A percentile compares a stretch with the other conserved stretches of the same genome.
Evolutionary conservation across 768 basidiomycete genomes (phyloP).

Genomic region (Pseudohyphozyma bogoriensis): DNA sequence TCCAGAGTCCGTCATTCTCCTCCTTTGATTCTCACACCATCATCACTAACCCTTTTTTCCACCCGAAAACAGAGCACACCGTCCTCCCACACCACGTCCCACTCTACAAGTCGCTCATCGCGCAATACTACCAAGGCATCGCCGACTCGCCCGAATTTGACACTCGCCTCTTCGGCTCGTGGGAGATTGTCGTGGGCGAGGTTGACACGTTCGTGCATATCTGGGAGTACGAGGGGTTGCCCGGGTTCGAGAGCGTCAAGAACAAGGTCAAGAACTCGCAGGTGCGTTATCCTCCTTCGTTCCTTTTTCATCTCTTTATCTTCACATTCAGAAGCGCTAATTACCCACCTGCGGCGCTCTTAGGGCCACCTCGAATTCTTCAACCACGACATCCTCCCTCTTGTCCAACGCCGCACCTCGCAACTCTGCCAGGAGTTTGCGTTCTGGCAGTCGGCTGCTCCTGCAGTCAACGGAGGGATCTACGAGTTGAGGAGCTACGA

Average conservation of each 20-base stretch:
- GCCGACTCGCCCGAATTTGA: slow-evolving; percentile 60
- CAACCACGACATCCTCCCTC: slow-evolving; percentile 60
- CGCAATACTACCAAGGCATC: slow-evolving; percentile 72
- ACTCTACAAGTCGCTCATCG: slow-evolving; percentile 80
- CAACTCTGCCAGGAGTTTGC: slow-evolving; percentile 81
- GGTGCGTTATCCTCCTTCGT: slow-evolving; percentile 43
- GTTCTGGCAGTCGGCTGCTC: slow-evolving; percentile 84
- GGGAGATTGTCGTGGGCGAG: slow-evolving; percentile 82
- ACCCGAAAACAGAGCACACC: slow-evolving; percentile 54
- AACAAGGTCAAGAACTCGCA: slow-evolving; percentile 54
- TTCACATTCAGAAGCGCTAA: background rate
- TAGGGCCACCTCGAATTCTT: slow-evolving; percentile 57
- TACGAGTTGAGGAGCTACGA: slow-evolving; percentile 85
- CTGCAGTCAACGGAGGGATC: slow-evolving; percentile 67
- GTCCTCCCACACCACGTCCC: slow-evolving; percentile 71
- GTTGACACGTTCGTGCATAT: slow-evolving; percentile 64
- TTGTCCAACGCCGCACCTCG: slow-evolving; percentile 57
- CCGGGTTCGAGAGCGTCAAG: slow-evolving; percentile 70
- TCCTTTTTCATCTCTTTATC: background rate
- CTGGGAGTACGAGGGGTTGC: slow-evolving; percentile 88
- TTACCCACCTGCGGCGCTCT: background rate
- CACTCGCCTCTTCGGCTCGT: slow-evolving; percentile 84
- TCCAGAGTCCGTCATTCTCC: slow-evolving; percentile 56
- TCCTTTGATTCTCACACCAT: background rate
- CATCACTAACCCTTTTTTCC: slow-evolving; percentile 11